These are phyloP conservation scores for Coelomomyces lativittatus DNA, from an alignment of 371 early-diverging fungal genomes.

Conservation along the genomic window DNA sequence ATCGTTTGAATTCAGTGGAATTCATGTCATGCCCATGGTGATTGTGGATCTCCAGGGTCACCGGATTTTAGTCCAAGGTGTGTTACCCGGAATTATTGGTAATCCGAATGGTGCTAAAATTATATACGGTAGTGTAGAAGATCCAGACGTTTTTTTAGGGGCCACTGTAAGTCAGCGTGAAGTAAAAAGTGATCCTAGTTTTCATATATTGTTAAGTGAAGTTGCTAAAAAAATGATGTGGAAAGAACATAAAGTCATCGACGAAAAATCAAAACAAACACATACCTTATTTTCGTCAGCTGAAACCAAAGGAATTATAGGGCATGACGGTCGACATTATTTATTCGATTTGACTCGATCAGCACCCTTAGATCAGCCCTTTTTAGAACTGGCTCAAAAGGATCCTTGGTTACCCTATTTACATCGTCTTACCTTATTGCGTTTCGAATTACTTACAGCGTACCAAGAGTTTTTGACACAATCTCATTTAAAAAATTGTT, in stretches of 20 bases:
- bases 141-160: not conserved
- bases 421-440: not conserved
- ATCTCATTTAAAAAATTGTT: no score
- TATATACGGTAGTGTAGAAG: not conserved
- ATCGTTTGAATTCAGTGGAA: not conserved
- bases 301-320: slow-evolving; percentile 1
- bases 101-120: not conserved
- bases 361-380: not conserved
- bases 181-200: not conserved
- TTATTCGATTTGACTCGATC: not conserved
- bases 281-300: not conserved
- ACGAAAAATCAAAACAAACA: not conserved
- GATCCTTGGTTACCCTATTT: not conserved
- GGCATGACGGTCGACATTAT: not conserved
- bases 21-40: not conserved
- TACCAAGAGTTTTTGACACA: not conserved
- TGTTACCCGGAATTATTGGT: not conserved
- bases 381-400: not conserved
- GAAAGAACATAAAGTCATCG: not conserved
- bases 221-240: not conserved
- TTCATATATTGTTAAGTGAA: not conserved
- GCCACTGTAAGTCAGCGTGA: not conserved
- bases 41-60: not conserved
- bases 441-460: not conserved
- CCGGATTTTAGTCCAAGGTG: not conserved